These are phyloP conservation scores for Hortiboletus flavorubellus DNA, from an alignment of 768 basidiomycete species.

Conservation along the genomic window DNA sequence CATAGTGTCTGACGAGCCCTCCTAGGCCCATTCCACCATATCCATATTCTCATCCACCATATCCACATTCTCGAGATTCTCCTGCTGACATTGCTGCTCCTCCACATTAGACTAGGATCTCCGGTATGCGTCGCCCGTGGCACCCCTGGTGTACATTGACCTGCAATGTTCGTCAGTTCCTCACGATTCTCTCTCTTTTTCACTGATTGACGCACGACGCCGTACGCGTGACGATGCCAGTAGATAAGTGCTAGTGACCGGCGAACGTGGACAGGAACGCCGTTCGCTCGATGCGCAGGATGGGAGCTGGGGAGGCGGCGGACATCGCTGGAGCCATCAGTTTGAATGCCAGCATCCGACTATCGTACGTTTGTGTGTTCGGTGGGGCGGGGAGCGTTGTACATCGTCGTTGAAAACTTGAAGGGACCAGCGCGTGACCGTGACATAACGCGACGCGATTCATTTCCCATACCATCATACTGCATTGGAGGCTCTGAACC, in stretches of 20 bases:
- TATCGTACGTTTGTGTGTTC: background rate
- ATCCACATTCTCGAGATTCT: too few relatives aligned
- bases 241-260: slow-evolving; percentile 33
- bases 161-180: too few relatives aligned
- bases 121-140: too few relatives aligned
- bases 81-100: too few relatives aligned
- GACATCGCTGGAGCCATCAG: background rate
- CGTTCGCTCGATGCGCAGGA: slow-evolving; percentile 78
- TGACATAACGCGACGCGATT: slow-evolving; percentile 33
- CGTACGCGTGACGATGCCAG: slow-evolving; percentile 38
- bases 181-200: too few relatives aligned
- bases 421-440: slow-evolving; percentile 16
- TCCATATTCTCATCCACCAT: too few relatives aligned
- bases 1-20: too few relatives aligned
- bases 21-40: too few relatives aligned
- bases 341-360: background rate
- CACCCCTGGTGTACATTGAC: too few relatives aligned
- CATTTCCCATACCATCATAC: background rate
- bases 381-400: slow-evolving; percentile 34
- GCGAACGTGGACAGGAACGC: slow-evolving; percentile 48
- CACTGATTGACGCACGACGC: slow-evolving; percentile 50
- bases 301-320: slow-evolving; percentile 47
- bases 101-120: too few relatives aligned
- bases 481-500: background rate
- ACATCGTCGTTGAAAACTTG: too few relatives aligned